Percentiles rank a stretch among this genome's conserved stretches.
Evolutionary conservation across 148 eudicot species (phyloP).

Genomic region (Polygonum maritimum): DNA sequence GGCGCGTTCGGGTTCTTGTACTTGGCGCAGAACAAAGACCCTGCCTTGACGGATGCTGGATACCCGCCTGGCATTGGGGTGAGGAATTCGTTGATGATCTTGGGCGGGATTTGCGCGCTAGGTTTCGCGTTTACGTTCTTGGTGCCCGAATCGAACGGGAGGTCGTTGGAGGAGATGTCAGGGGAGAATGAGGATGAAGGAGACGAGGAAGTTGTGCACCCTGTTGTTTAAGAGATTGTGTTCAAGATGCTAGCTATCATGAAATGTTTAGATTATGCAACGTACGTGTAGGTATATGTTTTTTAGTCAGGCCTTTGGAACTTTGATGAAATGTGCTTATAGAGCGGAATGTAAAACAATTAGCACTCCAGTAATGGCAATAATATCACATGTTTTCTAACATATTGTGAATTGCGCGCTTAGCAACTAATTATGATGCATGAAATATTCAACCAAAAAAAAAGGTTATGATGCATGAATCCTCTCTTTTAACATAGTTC

Average conservation of each 20-base stretch:
- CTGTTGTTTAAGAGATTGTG: not conserved
- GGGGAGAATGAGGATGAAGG: slow-evolving; percentile 47
- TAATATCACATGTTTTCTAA: too few relatives aligned
- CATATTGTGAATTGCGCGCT: too few relatives aligned
- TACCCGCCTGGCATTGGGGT: slow-evolving; percentile 72
- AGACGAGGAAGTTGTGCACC: slow-evolving; percentile 6
- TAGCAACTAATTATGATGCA: too few relatives aligned
- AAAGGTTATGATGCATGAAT: too few relatives aligned
- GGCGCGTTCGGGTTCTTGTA: slow-evolving; percentile 82
- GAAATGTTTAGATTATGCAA: not conserved
- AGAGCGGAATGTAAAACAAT: too few relatives aligned
- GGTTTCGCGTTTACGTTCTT: slow-evolving; percentile 58
- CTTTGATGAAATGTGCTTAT: too few relatives aligned
- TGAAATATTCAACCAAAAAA: too few relatives aligned
- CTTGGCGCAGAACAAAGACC: slow-evolving; percentile 39
- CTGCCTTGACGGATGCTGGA: slow-evolving; percentile 41
- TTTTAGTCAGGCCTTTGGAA: not conserved
- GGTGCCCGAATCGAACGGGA: slow-evolving; percentile 79
- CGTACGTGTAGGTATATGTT: not conserved
- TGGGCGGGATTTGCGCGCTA: slow-evolving; percentile 40
- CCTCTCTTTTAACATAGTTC: too few relatives aligned
- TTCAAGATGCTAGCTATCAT: not conserved
- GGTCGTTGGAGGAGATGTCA: slow-evolving; percentile 69
- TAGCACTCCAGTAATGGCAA: too few relatives aligned
- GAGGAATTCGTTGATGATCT: slow-evolving; percentile 41